Evolutionary conservation across 1,139 yeast species (phyloP).

Genomic region (Debaryomycetaceae sp.): DNA sequence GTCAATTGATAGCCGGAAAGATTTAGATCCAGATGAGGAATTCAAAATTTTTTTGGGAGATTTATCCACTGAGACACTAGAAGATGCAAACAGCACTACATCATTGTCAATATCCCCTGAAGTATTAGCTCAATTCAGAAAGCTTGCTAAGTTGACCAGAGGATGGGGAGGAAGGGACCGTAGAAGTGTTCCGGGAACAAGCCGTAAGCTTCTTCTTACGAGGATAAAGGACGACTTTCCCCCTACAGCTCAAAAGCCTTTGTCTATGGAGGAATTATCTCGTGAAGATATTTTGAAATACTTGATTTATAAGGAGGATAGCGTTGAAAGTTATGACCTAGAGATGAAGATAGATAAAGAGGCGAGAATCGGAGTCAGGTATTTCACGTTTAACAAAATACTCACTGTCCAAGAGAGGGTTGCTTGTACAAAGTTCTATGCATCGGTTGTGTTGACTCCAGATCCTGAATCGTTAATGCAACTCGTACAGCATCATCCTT

Average conservation of each 20-base stretch:
- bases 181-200: slow-evolving; percentile 67
- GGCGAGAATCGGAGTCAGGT: slow-evolving; percentile 47
- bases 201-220: slow-evolving; percentile 63
- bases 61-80: slow-evolving; percentile 62
- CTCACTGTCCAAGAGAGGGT: slow-evolving; percentile 36
- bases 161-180: slow-evolving; percentile 87
- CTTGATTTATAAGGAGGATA: slow-evolving; percentile 38
- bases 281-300: slow-evolving; percentile 36
- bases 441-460: slow-evolving; percentile 65
- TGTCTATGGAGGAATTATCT: slow-evolving; percentile 57
- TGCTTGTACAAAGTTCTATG: slow-evolving; percentile 60
- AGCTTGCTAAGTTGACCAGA: slow-evolving; percentile 58
- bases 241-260: slow-evolving; percentile 64
- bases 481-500: slow-evolving; percentile 58
- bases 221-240: slow-evolving; percentile 80
- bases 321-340: slow-evolving; percentile 21
- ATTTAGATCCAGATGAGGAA: slow-evolving; percentile 79
- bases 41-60: slow-evolving; percentile 72
- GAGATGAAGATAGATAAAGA: slow-evolving; percentile 42
- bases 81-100: slow-evolving; percentile 67
- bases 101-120: slow-evolving; percentile 63
- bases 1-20: slow-evolving; percentile 43
- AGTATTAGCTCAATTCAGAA: slow-evolving; percentile 58
- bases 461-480: slow-evolving; percentile 66
- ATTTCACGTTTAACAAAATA: slow-evolving; percentile 50